Conservation (phyloP, 805 yeast species). For the Ogataea nitratoaversa region DNA sequence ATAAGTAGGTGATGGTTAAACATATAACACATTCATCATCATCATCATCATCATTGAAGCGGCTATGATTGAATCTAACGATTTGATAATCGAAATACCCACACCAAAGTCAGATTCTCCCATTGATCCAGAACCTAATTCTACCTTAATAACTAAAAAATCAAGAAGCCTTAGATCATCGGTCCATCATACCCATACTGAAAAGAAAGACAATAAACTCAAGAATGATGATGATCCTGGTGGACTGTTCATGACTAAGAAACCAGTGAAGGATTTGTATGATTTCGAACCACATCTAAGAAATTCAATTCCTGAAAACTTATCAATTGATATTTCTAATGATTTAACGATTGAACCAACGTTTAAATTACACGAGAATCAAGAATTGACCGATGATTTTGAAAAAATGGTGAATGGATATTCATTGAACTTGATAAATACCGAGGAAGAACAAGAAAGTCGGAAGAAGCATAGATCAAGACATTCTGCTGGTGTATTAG, state of each 20-base stretch:
- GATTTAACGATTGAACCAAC: background rate
- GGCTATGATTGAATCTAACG: too few species aligned
- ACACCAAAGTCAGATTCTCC: too few species aligned
- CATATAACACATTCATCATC: too few species aligned
- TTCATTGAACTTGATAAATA: conserved; percentile 17
- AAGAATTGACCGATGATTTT: conserved; percentile 14
- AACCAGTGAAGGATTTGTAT: conserved; percentile 22
- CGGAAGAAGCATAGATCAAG: background rate
- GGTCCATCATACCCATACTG: background rate
- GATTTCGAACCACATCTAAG: conserved; percentile 33
- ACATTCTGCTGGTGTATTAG: background rate
- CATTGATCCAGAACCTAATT: background rate
- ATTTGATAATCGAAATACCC: too few species aligned
- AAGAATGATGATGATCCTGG: too few species aligned
- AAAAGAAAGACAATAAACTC: background rate
- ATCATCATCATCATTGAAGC: too few species aligned
- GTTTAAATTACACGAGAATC: conserved; percentile 11
- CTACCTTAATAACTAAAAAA: too few species aligned
- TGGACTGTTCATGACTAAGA: background rate
- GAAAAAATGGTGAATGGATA: conserved; percentile 9
- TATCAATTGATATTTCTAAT: conserved; percentile 17
- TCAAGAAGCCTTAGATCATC: conserved; percentile 10
- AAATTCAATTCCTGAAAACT: conserved; percentile 22
- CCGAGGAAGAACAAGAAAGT: conserved; percentile 4
- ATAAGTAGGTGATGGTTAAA: too few species aligned